Conservation (phyloP, 306 rosid species). For the Cicer cuneatum region DNA sequence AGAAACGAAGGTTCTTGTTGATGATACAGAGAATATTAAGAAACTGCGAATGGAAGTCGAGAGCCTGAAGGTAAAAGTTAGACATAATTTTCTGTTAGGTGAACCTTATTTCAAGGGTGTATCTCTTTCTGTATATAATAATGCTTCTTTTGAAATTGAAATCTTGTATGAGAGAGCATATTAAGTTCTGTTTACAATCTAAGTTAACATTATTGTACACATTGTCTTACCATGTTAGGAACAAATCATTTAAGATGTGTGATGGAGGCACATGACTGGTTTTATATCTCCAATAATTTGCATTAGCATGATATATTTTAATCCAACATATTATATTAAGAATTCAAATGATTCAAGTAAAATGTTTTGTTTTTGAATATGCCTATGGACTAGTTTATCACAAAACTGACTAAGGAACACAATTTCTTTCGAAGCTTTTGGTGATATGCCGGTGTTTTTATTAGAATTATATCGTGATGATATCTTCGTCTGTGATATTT, state of each 20-base stretch:
- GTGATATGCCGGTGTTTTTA: conserved; percentile 36
- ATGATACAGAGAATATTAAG: conserved; percentile 73
- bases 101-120: conserved; percentile 39
- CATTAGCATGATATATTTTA: conserved; percentile 8
- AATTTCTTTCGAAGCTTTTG: conserved; percentile 36
- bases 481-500: conserved; percentile 38
- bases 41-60: conserved; percentile 65
- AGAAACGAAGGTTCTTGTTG: conserved; percentile 81
- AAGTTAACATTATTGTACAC: too few species aligned
- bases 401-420: conserved; percentile 36
- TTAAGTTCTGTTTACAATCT: too few species aligned
- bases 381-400: conserved; percentile 38
- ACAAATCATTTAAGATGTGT: conserved; percentile 17
- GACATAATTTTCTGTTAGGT: conserved; percentile 31
- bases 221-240: background rate
- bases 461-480: conserved; percentile 38
- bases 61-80: conserved; percentile 68
- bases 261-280: conserved; percentile 12
- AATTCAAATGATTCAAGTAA: conserved; percentile 30
- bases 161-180: background rate
- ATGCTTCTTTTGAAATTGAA: conserved; percentile 32
- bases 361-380: conserved; percentile 32
- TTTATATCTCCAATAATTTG: conserved; percentile 14
- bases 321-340: conserved; percentile 11
- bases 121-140: conserved; percentile 18